Conservation (phyloP, 768 basidiomycete genomes). For the Melanogaster broomeanus region DNA sequence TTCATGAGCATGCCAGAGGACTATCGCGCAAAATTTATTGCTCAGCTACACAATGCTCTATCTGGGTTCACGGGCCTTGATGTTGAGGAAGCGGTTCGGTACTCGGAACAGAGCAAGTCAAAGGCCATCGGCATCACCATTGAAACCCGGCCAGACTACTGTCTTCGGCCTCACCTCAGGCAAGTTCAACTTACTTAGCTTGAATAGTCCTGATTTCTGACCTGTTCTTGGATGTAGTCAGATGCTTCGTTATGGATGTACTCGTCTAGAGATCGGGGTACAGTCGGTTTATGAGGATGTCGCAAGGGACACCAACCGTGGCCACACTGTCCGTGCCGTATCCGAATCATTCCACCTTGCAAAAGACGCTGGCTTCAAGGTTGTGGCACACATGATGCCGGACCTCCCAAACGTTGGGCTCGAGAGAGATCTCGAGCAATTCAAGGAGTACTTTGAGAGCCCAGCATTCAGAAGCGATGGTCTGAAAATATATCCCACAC, state of each 20-base stretch:
- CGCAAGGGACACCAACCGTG: conserved; percentile 97
- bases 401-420: conserved; percentile 97
- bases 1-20: conserved; percentile 99
- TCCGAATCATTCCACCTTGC: conserved; percentile 96
- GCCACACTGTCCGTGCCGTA: conserved; percentile 97
- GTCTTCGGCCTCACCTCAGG: conserved; percentile 94
- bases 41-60: conserved; percentile 95
- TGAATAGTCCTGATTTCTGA: background rate
- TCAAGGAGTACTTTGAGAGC: conserved; percentile 99
- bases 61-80: conserved; percentile 93
- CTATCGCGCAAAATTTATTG: conserved; percentile 90
- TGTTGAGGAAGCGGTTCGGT: conserved; percentile 96
- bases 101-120: conserved; percentile 95
- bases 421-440: conserved; percentile 96
- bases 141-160: conserved; percentile 98
- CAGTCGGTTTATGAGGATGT: conserved; percentile 99
- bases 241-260: conserved; percentile 99
- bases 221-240: conserved; percentile 54
- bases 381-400: conserved; percentile 99
- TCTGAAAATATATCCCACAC: conserved; percentile 96
- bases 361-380: conserved; percentile 99
- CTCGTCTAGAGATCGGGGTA: conserved; percentile 96
- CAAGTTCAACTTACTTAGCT: conserved; percentile 24
- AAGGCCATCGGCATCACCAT: conserved; percentile 99
- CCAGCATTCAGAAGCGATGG: conserved; percentile 97